Base-by-base conservation (phyloP, 352 stramenopile species). In the Globisporangium echinulatum region DNA sequence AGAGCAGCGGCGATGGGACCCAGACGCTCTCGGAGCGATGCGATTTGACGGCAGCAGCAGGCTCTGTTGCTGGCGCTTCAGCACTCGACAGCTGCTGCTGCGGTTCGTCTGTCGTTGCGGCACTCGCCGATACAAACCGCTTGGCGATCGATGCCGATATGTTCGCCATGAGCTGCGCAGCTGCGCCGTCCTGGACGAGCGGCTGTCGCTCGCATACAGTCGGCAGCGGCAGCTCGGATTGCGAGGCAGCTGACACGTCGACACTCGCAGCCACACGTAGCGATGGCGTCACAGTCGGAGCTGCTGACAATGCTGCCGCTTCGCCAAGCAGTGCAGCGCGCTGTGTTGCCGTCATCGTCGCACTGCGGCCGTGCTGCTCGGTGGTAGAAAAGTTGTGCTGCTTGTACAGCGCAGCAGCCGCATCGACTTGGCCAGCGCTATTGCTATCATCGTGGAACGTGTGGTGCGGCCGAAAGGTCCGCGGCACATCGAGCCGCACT, bases 101-200 rank as follows among this genome's bases (percentile, higher is more conserved):
- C 5, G 57, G 50, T 7, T 68, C 53, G 14, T 48, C 58, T 11
- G 68, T 49, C 8, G 48, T 43, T 2, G 62, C 58, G 0, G 62
- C 63, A 15, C 57, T 69, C n/a, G 79, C 79, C 0, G 78, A 79
- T 8, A 88, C 69, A 38, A 95, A 95, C 36, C 85, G 73, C 65
- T 91, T 93, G 5, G 83, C 74, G 61, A 95, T 92, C 9, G 82
- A 90, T 1, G 83, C 83, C 51, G 83, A 76, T 46, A 94, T 91
- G 46, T 77, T 89, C 19, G 82, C 82, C 49, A 79, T 78, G 62
- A 94, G 82, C 38, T 86, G 70, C 8, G 77, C 71, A 9, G 71
- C 71, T 25, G 48, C 48, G 17, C 58, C 70, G 14, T 64, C 63
- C 17, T 61, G 46, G 4, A 75, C 60, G 25, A 89, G 62, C 13